phyloP scores from a whole-genome alignment of 768 basidiomycete species.

The Gloeophyllum trabeum region DNA sequence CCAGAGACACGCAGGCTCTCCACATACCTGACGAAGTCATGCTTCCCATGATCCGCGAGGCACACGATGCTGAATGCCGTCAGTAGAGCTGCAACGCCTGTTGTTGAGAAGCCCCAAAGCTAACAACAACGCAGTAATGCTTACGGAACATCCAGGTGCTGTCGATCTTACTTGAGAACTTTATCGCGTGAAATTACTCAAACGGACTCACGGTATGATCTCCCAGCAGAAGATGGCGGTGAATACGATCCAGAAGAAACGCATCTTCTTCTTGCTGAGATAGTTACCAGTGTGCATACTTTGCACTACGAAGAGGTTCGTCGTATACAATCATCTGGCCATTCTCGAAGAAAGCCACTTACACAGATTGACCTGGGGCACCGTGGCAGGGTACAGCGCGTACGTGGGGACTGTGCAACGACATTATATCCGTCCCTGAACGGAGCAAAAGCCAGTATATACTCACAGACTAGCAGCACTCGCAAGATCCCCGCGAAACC shows the following conservation, averaged over 20 bases:
- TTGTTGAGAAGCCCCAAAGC: constrained; percentile 21
- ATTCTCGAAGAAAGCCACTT: neutral
- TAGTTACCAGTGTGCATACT: constrained; percentile 39
- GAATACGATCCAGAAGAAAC: constrained; percentile 46
- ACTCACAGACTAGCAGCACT: constrained; percentile 17
- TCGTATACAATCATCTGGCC: no score
- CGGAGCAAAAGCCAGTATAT: neutral
- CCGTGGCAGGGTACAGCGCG: constrained; percentile 40
- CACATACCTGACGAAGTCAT: constrained; percentile 22
- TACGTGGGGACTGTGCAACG: constrained; percentile 5
- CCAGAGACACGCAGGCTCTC: no score
- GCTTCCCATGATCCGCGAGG: constrained; percentile 33
- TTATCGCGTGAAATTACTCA: no score
- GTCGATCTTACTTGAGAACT: neutral
- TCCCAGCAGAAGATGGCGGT: constrained; percentile 38
- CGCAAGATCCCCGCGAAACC: constrained; percentile 22
- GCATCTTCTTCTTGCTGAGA: constrained; percentile 37
- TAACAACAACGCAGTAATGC: neutral
- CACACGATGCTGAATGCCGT: constrained; percentile 40
- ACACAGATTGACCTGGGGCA: constrained; percentile 35
- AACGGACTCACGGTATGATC: constrained; percentile 10
- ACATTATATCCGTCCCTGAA: neutral
- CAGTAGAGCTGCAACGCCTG: constrained; percentile 26
- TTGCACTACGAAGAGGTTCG: constrained; percentile 27
- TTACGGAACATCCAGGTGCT: constrained; percentile 8